Conservation (phyloP, 768 basidiomycete species). For the Psilocybe cubensis region DNA sequence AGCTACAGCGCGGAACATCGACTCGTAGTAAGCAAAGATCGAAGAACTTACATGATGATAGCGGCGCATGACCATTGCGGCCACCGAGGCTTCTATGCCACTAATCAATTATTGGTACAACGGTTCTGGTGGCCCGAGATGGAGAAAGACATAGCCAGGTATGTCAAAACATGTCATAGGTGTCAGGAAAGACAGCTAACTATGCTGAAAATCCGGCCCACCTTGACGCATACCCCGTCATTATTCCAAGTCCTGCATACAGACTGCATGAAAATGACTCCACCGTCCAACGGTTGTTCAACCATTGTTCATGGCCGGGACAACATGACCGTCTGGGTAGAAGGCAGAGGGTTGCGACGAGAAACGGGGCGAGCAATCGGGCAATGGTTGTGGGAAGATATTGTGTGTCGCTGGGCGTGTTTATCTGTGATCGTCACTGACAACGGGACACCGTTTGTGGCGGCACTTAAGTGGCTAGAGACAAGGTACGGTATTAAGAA, state of each 20-base stretch:
- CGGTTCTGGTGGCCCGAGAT: constrained; percentile 7
- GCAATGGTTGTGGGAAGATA: constrained; percentile 29
- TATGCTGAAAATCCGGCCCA: neutral
- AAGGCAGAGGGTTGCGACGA: constrained; percentile 21
- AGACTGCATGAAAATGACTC: neutral
- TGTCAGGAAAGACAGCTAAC: neutral
- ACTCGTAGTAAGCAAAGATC: constrained; percentile 15
- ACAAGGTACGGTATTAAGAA: constrained; percentile 24
- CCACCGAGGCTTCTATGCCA: neutral
- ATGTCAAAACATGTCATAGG: neutral
- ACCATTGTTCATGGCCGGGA: constrained; percentile 17
- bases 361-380: constrained; percentile 25
- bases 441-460: constrained; percentile 30
- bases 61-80: constrained; percentile 26
- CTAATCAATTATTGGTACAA: neutral
- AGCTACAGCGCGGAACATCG: constrained; percentile 11
- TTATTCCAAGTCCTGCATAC: neutral
- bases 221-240: neutral
- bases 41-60: constrained; percentile 16
- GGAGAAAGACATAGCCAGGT: neutral
- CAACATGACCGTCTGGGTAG: constrained; percentile 20
- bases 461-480: constrained; percentile 18
- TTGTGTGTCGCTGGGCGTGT: constrained; percentile 42
- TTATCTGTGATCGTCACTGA: constrained; percentile 29
- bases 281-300: neutral